Conservation (phyloP, 805 yeast species). For the Komagataella kurtzmanii region DNA sequence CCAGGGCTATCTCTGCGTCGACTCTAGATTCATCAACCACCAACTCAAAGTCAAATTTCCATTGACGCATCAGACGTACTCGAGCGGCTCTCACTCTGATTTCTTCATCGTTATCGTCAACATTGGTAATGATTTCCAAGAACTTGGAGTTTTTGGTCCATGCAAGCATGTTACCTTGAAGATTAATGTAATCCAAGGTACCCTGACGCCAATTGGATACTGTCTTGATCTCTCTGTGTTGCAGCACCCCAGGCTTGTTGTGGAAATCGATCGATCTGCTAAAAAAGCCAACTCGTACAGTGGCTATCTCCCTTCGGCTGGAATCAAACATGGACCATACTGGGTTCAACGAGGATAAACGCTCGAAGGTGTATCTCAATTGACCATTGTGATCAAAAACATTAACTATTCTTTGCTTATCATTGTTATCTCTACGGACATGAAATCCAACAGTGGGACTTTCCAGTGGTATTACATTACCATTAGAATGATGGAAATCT, state of each 20-base stretch:
- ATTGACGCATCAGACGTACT: conserved; percentile 42
- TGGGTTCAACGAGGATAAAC: conserved; percentile 31
- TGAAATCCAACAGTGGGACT: conserved; percentile 25
- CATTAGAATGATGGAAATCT: conserved; percentile 24
- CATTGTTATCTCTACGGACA: conserved; percentile 35
- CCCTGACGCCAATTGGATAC: conserved; percentile 24
- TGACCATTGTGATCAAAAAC: conserved; percentile 31
- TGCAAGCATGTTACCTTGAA: conserved; percentile 38
- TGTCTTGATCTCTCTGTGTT: conserved; percentile 26
- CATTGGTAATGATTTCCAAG: conserved; percentile 38
- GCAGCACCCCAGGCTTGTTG: conserved; percentile 22
- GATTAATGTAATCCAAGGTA: conserved; percentile 24
- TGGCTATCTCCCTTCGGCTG: conserved; percentile 30
- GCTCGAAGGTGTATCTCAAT: conserved; percentile 35
- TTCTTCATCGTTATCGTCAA: conserved; percentile 45
- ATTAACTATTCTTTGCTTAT: conserved; percentile 29
- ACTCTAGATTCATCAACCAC: conserved; percentile 32
- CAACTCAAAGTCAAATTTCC: conserved; percentile 47
- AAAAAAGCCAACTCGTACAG: conserved; percentile 34
- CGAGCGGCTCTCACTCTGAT: conserved; percentile 37
- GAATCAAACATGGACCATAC: conserved; percentile 39
- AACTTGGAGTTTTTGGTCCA: conserved; percentile 42
- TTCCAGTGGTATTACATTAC: conserved; percentile 25
- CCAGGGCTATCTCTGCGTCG: conserved; percentile 37
- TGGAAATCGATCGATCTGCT: conserved; percentile 35